phyloP scores from a whole-genome alignment of 805 yeast species.

The Metschnikowia hibisci region DNA sequence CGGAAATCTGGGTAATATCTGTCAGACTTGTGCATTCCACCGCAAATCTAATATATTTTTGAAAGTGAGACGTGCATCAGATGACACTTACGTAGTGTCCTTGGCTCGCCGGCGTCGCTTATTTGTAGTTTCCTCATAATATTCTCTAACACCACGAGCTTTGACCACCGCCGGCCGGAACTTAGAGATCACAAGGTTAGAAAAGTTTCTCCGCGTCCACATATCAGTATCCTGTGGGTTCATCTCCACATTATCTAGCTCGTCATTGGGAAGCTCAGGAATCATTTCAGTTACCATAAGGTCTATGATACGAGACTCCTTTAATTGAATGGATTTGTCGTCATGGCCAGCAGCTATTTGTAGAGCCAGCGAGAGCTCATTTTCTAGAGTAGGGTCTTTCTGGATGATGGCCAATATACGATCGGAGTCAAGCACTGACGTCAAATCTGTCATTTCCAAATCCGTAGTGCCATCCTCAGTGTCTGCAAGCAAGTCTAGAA shows the following conservation, averaged over 20 bases:
- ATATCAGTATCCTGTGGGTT: conserved; percentile 38
- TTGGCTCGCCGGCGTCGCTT: conserved; percentile 5
- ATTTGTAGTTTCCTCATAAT: conserved; percentile 9
- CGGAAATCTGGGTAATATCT: not conserved
- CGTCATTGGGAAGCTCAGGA: conserved; percentile 38
- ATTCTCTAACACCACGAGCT: conserved; percentile 21
- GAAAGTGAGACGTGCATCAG: not conserved
- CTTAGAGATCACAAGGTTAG: conserved; percentile 31
- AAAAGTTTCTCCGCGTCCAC: conserved; percentile 37
- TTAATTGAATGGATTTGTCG: conserved; percentile 10
- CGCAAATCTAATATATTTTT: not conserved
- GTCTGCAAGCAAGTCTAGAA: conserved; percentile 27
- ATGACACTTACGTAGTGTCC: conserved; percentile 1
- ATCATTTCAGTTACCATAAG: conserved; percentile 33
- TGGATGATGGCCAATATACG: conserved; percentile 24
- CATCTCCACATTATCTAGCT: conserved; percentile 29
- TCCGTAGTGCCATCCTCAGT: conserved; percentile 11
- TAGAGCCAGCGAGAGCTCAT: conserved; percentile 17
- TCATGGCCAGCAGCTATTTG: conserved; percentile 11
- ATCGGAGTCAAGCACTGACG: conserved; percentile 7
- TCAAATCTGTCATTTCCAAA: not conserved
- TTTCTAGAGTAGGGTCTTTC: conserved; percentile 21
- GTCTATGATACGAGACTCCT: conserved; percentile 22
- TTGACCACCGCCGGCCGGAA: conserved; percentile 31
- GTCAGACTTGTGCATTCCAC: not conserved